Conservation (phyloP, 2,329 filamentous ascomycete genomes). For the Fusarium liriodendri region DNA sequence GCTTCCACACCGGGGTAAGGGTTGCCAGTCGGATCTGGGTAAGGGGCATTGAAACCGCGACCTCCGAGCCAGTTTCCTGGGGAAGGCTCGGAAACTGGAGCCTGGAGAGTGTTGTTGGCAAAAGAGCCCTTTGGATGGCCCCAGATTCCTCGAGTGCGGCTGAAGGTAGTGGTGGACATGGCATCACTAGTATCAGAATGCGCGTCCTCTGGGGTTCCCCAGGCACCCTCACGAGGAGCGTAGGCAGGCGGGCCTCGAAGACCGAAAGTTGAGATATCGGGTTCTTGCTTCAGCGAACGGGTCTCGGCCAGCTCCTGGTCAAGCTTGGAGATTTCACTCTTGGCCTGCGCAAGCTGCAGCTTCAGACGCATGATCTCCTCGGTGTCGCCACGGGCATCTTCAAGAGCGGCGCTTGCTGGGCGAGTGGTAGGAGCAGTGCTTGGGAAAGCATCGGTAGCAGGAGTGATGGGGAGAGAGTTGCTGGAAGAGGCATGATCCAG, state of each 20-base stretch:
- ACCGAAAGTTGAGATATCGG: slow-evolving; percentile 37
- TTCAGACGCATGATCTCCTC: slow-evolving; percentile 77
- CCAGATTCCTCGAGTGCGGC: slow-evolving; percentile 68
- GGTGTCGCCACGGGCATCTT: slow-evolving; percentile 54
- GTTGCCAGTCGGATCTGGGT: slow-evolving; percentile 52
- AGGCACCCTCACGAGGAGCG: slow-evolving; percentile 57
- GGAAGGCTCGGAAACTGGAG: slow-evolving; percentile 51
- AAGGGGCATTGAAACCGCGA: slow-evolving; percentile 53
- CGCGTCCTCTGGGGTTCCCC: slow-evolving; percentile 65
- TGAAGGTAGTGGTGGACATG: slow-evolving; percentile 62
- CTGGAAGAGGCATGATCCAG: slow-evolving; percentile 64
- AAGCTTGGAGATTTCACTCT: slow-evolving; percentile 76
- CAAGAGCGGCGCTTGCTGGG: slow-evolving; percentile 62
- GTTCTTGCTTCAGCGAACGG: slow-evolving; percentile 68
- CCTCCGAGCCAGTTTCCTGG: slow-evolving; percentile 58
- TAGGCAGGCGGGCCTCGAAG: slow-evolving; percentile 37
- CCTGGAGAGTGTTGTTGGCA: slow-evolving; percentile 47
- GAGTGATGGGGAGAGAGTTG: slow-evolving; percentile 72
- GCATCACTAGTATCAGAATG: slow-evolving; percentile 68
- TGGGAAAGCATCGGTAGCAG: slow-evolving; percentile 66
- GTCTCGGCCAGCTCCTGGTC: slow-evolving; percentile 77
- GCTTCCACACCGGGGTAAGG: slow-evolving; percentile 53
- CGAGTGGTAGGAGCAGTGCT: slow-evolving; percentile 61
- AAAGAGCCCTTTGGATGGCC: slow-evolving; percentile 59
- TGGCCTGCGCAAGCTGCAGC: slow-evolving; percentile 76